Evolutionary conservation across 1,139 yeast species (phyloP).

Genomic region (Kodamaea sp.): DNA sequence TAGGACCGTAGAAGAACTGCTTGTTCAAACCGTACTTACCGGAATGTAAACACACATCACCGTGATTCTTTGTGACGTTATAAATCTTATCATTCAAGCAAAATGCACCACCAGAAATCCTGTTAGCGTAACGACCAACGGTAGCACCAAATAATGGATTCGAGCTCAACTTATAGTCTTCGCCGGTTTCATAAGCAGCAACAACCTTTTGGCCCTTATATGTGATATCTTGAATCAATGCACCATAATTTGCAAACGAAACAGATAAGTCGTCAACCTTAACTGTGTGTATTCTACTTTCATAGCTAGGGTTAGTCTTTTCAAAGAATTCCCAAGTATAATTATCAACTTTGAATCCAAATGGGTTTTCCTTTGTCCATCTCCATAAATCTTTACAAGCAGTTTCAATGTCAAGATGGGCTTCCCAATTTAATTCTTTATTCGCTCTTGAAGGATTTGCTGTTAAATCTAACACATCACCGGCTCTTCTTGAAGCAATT

Average conservation of each 20-base stretch:
- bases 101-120: conserved; percentile 49
- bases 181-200: conserved; percentile 32
- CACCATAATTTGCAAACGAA: conserved; percentile 50
- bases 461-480: conserved; percentile 74
- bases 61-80: conserved; percentile 42
- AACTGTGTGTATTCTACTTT: conserved; percentile 41
- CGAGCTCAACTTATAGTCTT: conserved; percentile 31
- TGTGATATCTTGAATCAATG: conserved; percentile 42
- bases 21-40: conserved; percentile 54
- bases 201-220: conserved; percentile 34
- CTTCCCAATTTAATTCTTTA: conserved; percentile 62
- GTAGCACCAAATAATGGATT: conserved; percentile 61
- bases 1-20: conserved; percentile 49
- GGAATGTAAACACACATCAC: conserved; percentile 45
- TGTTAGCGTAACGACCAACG: conserved; percentile 62
- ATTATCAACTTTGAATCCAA: conserved; percentile 49
- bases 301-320: conserved; percentile 17
- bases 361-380: conserved; percentile 71
- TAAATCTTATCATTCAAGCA: conserved; percentile 38
- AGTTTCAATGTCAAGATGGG: conserved; percentile 52
- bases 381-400: conserved; percentile 77
- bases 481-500: conserved; percentile 65
- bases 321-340: conserved; percentile 35
- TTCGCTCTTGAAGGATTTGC: conserved; percentile 70
- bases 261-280: conserved; percentile 37